These are phyloP conservation scores for Paecilomyces formosus DNA, from an alignment of 2,329 filamentous ascomycete species.

Conservation along the genomic window DNA sequence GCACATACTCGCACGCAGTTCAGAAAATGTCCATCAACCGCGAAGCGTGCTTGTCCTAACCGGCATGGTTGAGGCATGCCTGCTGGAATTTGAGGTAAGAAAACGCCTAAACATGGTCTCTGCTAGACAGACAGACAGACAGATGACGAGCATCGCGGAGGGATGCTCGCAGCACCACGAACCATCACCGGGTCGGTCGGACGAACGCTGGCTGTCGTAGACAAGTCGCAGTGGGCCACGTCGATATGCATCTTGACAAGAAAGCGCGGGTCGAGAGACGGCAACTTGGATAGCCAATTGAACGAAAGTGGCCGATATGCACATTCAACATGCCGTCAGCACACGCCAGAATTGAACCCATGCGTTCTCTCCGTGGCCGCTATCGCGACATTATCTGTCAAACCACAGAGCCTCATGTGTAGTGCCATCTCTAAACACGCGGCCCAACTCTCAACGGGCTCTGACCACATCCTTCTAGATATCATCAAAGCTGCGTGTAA, in stretches of 20 bases:
- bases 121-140: background rate
- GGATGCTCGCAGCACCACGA: background rate
- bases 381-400: background rate
- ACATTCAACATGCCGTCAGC: background rate
- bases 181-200: background rate
- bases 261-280: background rate
- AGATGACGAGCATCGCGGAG: background rate
- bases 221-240: constrained; percentile 5
- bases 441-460: background rate
- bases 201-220: background rate
- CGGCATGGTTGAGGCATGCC: background rate
- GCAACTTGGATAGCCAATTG: constrained; percentile 3
- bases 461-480: background rate
- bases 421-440: background rate
- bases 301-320: background rate
- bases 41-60: background rate
- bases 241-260: constrained; percentile 2
- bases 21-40: background rate
- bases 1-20: background rate
- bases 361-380: background rate
- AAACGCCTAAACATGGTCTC: background rate
- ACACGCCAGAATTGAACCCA: background rate
- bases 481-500: background rate
- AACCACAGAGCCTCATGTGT: background rate
- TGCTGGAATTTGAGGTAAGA: background rate